phyloP scores from a whole-genome alignment of 495 filamentous ascomycete species.

The Melanomma pulvis-pyrius region DNA sequence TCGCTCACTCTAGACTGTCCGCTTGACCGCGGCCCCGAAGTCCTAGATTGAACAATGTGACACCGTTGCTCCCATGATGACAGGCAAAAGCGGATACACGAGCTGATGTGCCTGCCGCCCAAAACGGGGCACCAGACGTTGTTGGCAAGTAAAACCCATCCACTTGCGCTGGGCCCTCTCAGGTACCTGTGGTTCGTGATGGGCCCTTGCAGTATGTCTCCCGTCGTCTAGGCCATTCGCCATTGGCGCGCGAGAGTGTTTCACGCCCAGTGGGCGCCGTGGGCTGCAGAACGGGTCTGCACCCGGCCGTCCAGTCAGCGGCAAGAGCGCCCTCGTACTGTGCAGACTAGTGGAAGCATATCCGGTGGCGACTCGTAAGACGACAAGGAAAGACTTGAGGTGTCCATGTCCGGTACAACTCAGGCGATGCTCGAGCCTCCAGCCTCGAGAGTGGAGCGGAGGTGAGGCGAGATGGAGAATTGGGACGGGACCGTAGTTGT shows the following conservation, averaged over 20 bases:
- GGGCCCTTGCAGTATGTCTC: not conserved
- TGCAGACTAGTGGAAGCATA: not conserved
- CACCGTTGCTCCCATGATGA: slow-evolving; percentile 2
- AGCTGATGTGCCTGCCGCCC: not conserved
- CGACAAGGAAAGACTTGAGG: not conserved
- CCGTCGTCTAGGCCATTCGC: not conserved
- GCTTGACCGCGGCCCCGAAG: not conserved
- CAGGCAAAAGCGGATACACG: not conserved
- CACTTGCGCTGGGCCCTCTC: not conserved
- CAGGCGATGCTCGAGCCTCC: not conserved
- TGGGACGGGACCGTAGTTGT: not conserved
- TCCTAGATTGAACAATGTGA: not conserved
- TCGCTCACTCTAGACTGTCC: slow-evolving; percentile 1
- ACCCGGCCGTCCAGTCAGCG: not conserved
- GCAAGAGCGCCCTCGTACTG: not conserved
- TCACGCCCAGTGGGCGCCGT: not conserved
- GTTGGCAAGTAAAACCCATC: not conserved
- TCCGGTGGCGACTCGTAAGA: not conserved
- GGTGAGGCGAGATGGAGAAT: not conserved
- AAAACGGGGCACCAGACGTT: slow-evolving; percentile 13
- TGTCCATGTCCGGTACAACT: not conserved
- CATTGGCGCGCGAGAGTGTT: slow-evolving; percentile 12
- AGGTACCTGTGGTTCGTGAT: not conserved
- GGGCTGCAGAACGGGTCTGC: not conserved
- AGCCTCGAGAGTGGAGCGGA: not conserved